Conservation (phyloP, 768 basidiomycete species). For the Boletus huronensis region DNA sequence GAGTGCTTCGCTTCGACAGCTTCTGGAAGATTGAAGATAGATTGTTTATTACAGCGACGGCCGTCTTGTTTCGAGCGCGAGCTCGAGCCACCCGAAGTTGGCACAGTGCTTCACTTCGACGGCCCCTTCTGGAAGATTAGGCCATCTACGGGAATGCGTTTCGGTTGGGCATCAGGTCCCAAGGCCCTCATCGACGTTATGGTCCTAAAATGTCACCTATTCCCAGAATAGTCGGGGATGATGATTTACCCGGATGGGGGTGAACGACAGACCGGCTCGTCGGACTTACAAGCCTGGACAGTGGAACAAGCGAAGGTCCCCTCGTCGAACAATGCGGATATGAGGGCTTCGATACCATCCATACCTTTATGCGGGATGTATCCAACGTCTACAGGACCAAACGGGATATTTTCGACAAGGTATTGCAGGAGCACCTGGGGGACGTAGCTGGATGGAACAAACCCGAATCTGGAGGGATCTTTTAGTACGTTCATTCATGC, state of each 20-base stretch:
- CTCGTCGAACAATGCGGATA: constrained; percentile 66
- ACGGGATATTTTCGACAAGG: constrained; percentile 67
- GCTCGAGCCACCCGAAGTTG: constrained; percentile 55
- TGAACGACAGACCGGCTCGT: constrained; percentile 47
- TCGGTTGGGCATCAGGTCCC: constrained; percentile 75
- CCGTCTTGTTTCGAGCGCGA: constrained; percentile 85
- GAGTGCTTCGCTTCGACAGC: constrained; percentile 79
- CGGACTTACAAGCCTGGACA: constrained; percentile 59
- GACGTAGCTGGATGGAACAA: constrained; percentile 66
- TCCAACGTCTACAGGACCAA: constrained; percentile 62
- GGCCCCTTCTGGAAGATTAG: constrained; percentile 73
- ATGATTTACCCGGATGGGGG: neutral
- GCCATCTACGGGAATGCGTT: constrained; percentile 65
- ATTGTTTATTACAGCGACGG: constrained; percentile 23
- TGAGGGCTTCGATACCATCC: constrained; percentile 67
- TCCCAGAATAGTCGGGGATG: neutral
- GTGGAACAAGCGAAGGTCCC: constrained; percentile 55
- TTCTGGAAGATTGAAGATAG: constrained; percentile 83
- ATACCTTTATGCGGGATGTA: constrained; percentile 57
- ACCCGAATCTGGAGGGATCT: constrained; percentile 81
- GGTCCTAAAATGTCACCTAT: constrained; percentile 21
- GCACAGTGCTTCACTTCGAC: constrained; percentile 78
- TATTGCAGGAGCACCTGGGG: constrained; percentile 63
- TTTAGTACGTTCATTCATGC: constrained; percentile 50
- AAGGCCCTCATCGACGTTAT: constrained; percentile 58